These are phyloP conservation scores for Magnolia kwangsiensis DNA, from an alignment of 164 flowering plant species.

Conservation along the genomic window DNA sequence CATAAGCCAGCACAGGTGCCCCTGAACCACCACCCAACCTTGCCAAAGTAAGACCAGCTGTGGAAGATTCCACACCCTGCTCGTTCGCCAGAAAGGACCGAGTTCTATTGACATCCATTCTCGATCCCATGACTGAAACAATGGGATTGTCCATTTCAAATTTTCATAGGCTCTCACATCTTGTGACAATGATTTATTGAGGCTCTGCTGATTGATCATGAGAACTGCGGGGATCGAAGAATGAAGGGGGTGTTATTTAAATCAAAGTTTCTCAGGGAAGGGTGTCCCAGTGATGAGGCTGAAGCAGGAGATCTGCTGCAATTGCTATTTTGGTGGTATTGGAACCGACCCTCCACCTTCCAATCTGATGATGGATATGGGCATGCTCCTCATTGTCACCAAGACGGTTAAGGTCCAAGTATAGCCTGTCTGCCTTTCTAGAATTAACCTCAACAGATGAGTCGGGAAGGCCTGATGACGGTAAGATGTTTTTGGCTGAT, in stretches of 20 bases:
- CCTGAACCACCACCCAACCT: conserved; percentile 34
- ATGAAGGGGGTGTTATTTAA: conserved; percentile 26
- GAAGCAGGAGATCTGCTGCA: conserved; percentile 9
- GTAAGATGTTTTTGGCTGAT: background rate
- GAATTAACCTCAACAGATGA: conserved; percentile 21
- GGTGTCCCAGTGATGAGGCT: conserved; percentile 1
- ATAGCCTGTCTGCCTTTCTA: conserved; percentile 14
- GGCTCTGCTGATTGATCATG: background rate
- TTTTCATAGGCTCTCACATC: background rate
- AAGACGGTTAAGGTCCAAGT: conserved; percentile 30
- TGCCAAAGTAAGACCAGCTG: conserved; percentile 24
- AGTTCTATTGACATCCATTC: conserved; percentile 10
- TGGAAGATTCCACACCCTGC: conserved; percentile 23
- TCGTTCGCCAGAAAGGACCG: conserved; percentile 40
- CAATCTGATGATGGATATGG: conserved; percentile 7
- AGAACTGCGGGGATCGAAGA: conserved; percentile 14
- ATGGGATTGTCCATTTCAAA: conserved; percentile 1
- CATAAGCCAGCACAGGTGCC: conserved; percentile 30
- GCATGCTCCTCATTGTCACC: conserved; percentile 21
- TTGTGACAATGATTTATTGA: background rate
- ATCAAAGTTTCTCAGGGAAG: conserved; percentile 22
- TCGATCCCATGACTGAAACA: conserved; percentile 9
- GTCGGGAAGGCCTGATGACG: conserved; percentile 8
- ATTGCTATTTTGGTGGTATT: background rate
- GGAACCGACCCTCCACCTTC: background rate